A percentile compares a stretch with the other conserved stretches of the same genome.
Evolutionary conservation across 2,329 filamentous ascomycete species (phyloP).

Genomic region (Arthrobotrys megalospora): DNA sequence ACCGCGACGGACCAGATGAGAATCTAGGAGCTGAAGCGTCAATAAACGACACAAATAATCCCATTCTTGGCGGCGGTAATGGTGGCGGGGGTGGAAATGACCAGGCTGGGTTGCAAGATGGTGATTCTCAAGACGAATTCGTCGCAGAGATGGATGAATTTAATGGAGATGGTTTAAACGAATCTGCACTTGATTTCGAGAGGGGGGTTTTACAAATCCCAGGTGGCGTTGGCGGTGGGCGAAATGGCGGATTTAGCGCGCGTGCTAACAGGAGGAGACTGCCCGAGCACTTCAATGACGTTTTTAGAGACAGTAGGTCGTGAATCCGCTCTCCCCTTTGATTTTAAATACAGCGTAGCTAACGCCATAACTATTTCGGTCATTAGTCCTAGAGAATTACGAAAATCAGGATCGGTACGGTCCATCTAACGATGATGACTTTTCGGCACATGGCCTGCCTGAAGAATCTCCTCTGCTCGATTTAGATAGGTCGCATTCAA

Average conservation of each 20-base stretch:
- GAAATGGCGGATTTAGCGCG: neutral
- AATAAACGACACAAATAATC: neutral
- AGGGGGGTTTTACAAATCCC: slow-evolving; percentile 9
- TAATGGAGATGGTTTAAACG: neutral
- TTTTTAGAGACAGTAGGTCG: neutral
- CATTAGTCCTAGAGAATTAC: too few relatives aligned
- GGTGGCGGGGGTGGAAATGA: too few relatives aligned
- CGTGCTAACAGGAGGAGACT: neutral
- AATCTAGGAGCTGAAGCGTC: neutral
- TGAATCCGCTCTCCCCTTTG: too few relatives aligned
- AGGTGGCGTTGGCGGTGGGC: neutral
- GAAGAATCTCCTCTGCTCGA: slow-evolving; percentile 1
- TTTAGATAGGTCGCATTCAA: slow-evolving; percentile 9
- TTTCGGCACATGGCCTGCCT: neutral
- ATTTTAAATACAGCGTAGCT: too few relatives aligned
- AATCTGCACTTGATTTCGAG: neutral
- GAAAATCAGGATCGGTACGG: too few relatives aligned
- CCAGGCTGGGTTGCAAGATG: neutral
- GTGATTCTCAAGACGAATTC: slow-evolving; percentile 8
- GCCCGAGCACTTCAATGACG: neutral
- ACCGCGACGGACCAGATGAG: neutral
- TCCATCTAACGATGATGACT: neutral
- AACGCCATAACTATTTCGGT: too few relatives aligned
- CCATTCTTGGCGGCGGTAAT: neutral
- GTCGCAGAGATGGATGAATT: neutral